Evolutionary conservation across 345 rosid species (phyloP), one percentile per base, ranked within the genome.

Genomic region (Corchorus olitorius): DNA sequence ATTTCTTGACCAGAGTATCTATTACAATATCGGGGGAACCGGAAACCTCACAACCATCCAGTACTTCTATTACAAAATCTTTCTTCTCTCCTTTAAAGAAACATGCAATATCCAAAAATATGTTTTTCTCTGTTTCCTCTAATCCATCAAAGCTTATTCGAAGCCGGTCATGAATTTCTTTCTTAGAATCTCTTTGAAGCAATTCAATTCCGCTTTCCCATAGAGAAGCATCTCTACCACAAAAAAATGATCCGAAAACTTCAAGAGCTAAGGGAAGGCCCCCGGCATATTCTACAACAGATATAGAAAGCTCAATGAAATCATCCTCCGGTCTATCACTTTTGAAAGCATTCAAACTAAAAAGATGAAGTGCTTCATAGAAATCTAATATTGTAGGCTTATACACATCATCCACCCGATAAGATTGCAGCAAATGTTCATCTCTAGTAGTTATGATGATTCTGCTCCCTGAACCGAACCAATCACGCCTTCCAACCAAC

Each of bases 231-330:
- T 66, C 65, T 49, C 59, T 72, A 79, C 84, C 84, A 41, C 68
- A 83, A 73, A 93, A 75, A 53, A 75, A 82, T 12, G 91, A 83
- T 5, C 93, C 97, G 77, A 91, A 84, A 4, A 91, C 94, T 84
- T 90, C 87, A 39, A 93, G 6, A 14, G 94, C 94, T 66, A 93
- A 79, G 2, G 97, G 98, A 6, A 93, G 76, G 5, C 62, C 63
- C 12, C 86, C 93, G 0, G 92, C 68, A 6, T 81, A 79, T 39
- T 60, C 4, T 41, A 91, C 87, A 75, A 90, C 77, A 67, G 81
- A n/a, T 61, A 83, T 34, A 4, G 94, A 76, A 33, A 84, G 39
- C 1, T 64, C 66, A 5, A 77, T 4, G 4, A 85, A 76, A 22
- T 43, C 70, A n/a, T n/a, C n/a, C n/a, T n/a, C n/a, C n/a, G n/a